Percentiles rank a stretch among this genome's conserved stretches.
phyloP scores from a whole-genome alignment of 2,329 filamentous ascomycete genomes.

The Trichoderma aggressivum region DNA sequence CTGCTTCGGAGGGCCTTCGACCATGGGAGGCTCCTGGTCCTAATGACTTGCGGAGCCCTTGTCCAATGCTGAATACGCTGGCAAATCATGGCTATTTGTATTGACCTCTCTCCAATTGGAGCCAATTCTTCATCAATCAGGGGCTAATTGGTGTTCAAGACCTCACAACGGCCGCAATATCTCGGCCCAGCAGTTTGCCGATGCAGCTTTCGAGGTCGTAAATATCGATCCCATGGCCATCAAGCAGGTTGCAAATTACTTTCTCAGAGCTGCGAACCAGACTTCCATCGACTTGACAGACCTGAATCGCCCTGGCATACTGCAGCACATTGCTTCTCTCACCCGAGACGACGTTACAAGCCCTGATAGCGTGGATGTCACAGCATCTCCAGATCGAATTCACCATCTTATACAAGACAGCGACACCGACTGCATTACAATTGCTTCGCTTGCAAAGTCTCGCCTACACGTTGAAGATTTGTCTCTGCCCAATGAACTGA shows the following conservation, averaged over 20 bases:
- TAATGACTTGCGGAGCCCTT: constrained; percentile 22
- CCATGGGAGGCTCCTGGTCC: constrained; percentile 19
- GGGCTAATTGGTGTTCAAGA: constrained; percentile 1
- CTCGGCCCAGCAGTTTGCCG: constrained; percentile 21
- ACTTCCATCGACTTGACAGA: constrained; percentile 18
- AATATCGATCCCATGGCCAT: constrained; percentile 18
- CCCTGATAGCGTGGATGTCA: background rate
- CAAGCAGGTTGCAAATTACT: background rate
- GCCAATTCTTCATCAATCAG: background rate
- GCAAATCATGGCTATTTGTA: constrained; percentile 26
- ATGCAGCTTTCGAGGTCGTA: constrained; percentile 22
- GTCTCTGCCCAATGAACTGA: constrained; percentile 15
- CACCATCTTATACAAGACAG: constrained; percentile 17
- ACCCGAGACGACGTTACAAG: constrained; percentile 17
- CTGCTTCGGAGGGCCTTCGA: background rate
- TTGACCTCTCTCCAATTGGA: background rate
- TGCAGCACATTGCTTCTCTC: constrained; percentile 21
- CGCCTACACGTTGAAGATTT: constrained; percentile 19
- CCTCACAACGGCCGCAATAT: constrained; percentile 23
- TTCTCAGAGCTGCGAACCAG: constrained; percentile 15
- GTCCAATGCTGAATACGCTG: constrained; percentile 27
- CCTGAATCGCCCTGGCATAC: constrained; percentile 19
- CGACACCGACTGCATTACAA: constrained; percentile 15
- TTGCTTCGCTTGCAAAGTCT: constrained; percentile 17
- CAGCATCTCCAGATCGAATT: constrained; percentile 3